phyloP scores from a whole-genome alignment of 176 grass and related monocot species.

The Microstegium vimineum region DNA sequence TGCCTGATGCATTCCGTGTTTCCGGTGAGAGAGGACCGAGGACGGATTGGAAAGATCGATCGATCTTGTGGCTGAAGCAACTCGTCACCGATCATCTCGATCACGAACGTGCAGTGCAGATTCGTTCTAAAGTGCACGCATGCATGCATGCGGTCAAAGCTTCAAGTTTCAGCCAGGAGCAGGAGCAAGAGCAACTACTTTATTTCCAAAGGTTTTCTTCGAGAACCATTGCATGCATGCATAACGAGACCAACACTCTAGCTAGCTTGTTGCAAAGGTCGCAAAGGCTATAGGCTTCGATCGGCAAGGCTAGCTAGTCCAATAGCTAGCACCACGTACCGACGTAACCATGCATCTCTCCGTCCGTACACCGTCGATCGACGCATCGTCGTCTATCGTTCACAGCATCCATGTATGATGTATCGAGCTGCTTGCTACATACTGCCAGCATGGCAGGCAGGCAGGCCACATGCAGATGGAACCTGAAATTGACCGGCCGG shows the following conservation, averaged over 20 bases:
- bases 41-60: background rate
- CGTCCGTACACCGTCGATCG: background rate
- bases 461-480: too few species aligned
- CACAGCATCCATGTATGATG: too few species aligned
- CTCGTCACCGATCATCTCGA: background rate
- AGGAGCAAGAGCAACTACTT: background rate
- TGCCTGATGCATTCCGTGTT: too few species aligned
- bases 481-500: background rate
- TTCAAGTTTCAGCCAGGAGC: background rate
- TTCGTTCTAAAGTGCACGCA: background rate
- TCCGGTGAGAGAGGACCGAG: background rate
- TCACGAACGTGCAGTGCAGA: background rate
- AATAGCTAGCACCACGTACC: background rate
- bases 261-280: background rate
- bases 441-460: background rate
- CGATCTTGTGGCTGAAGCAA: background rate
- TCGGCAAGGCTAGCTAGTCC: background rate
- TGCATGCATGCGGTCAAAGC: background rate
- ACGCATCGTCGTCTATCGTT: background rate
- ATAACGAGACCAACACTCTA: too few species aligned
- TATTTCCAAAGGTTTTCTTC: background rate
- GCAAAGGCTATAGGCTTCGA: too few species aligned
- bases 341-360: background rate
- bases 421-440: too few species aligned
- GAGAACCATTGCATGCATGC: background rate